A percentile compares a stretch with the other conserved stretches of the same genome.
phyloP scores from a whole-genome alignment of 1,139 yeast species.

The Sugiyamaella castrensis region DNA sequence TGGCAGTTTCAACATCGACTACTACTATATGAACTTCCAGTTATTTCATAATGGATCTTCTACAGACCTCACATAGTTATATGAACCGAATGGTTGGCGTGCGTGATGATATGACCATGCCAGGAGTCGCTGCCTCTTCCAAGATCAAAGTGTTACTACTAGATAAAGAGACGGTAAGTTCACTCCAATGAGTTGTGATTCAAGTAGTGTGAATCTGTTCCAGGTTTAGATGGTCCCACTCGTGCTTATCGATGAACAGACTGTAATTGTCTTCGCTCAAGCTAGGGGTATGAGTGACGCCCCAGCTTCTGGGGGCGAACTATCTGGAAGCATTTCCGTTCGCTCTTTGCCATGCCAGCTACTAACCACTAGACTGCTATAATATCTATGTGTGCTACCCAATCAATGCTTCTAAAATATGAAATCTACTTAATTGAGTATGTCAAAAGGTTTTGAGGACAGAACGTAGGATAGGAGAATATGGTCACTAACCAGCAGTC shows the following conservation, averaged over 20 bases:
- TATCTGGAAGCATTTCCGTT: no score
- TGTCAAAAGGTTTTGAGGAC: no score
- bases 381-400: conserved; percentile 83
- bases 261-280: no score
- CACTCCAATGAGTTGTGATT: no score
- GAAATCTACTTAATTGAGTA: conserved; percentile 78
- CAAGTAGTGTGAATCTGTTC: background rate
- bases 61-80: conserved; percentile 50
- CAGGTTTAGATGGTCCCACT: background rate
- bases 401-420: conserved; percentile 73
- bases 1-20: no score
- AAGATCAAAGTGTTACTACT: conserved; percentile 72
- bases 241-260: background rate
- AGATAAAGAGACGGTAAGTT: conserved; percentile 59
- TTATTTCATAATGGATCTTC: conserved; percentile 46
- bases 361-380: conserved; percentile 51
- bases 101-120: conserved; percentile 21
- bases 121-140: conserved; percentile 27
- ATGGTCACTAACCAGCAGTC: conserved; percentile 30
- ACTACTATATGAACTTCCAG: no score
- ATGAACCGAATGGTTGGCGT: conserved; percentile 46
- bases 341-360: no score
- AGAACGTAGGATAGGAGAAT: no score
- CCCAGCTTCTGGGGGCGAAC: conserved; percentile 2
- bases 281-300: background rate